Percentiles rank a stretch among this genome's conserved stretches.
phyloP scores from a whole-genome alignment of 2,329 filamentous ascomycete genomes.

The Myrmaecium sp. region DNA sequence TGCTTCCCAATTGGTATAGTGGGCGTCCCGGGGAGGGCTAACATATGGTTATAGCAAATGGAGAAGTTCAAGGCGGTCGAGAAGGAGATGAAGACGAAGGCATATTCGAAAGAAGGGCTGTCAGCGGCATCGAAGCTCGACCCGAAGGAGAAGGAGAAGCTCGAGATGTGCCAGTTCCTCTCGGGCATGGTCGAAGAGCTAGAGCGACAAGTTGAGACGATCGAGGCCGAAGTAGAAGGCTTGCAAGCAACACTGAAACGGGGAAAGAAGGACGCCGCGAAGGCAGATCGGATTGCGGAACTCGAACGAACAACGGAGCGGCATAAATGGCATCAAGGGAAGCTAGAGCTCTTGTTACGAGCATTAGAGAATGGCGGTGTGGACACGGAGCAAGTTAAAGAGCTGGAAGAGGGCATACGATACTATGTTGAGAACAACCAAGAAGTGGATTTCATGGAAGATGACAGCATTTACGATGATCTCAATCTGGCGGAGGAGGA shows the following conservation, averaged over 20 bases:
- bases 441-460: conserved; percentile 80
- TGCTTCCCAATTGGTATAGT: conserved; percentile 4
- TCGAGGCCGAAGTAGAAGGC: conserved; percentile 77
- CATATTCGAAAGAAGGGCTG: conserved; percentile 94
- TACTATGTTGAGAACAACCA: conserved; percentile 89
- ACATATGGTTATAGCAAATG: conserved; percentile 63
- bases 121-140: conserved; percentile 85
- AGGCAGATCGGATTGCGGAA: conserved; percentile 74
- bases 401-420: conserved; percentile 79
- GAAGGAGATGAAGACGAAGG: conserved; percentile 99
- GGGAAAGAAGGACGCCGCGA: conserved; percentile 70
- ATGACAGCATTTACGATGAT: conserved; percentile 91
- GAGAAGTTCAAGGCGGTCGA: conserved; percentile 99
- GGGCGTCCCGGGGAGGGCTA: conserved; percentile 13
- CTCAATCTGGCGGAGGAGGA: conserved; percentile 86
- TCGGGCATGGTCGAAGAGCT: conserved; percentile 78
- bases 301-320: conserved; percentile 72
- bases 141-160: conserved; percentile 92
- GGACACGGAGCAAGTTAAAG: conserved; percentile 71
- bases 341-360: conserved; percentile 77
- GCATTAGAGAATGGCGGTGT: conserved; percentile 85
- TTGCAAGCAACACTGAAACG: conserved; percentile 87
- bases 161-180: conserved; percentile 75
- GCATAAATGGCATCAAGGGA: conserved; percentile 92
- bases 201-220: conserved; percentile 78